Evolutionary conservation across 257 asterid species (phyloP), one percentile per base, ranked within the genome.

Genomic region (Eucommia ulmoides): DNA sequence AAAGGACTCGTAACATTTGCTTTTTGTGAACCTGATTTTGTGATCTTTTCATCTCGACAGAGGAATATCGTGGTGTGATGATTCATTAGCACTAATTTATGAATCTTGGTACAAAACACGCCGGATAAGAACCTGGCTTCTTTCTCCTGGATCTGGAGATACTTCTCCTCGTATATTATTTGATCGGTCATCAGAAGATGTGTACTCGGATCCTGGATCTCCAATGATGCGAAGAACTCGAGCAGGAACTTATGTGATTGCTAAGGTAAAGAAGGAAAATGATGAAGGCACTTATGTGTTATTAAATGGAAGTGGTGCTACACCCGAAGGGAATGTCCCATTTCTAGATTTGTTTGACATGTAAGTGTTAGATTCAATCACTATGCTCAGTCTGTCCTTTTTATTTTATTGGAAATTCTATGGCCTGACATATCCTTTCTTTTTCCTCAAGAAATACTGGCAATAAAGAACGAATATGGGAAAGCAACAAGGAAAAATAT

Each of bases 121-220:
- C 66, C 81, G 53, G 72, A 49, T 74, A 65, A 64, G 81, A 51
- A 79, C 89, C 51, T 91, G 95, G 99, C 60, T 75, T 58, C 74
- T 81, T 67, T 80, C 95, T 53, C 95, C 99, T 15, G 94, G 76
- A 54, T 53, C 72, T 23, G 76, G 71, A 70, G 71, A 72, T 66
- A 66, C 65, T 48, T 72, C 60, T 64, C 93, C 94, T 6, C 83
- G 76, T 35, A 72, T 86, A 74, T 75, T 91, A 52, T 91, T 91
- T 62, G 99, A 91, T 79, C 69, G 99, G 76, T 91, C 99, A 59
- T 91, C 83, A 20, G 99, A 91, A 75, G 99, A 91, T 74, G 96
- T 91, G 56, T 91, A 91, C 73, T 86, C 99, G 23, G 99, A 91
- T 74, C 99, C 99, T 41, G 99, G 99, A 45, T 80, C 93, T 70